Base-by-base conservation (phyloP, 768 basidiomycete species). In the Suillus clintonianus region DNA sequence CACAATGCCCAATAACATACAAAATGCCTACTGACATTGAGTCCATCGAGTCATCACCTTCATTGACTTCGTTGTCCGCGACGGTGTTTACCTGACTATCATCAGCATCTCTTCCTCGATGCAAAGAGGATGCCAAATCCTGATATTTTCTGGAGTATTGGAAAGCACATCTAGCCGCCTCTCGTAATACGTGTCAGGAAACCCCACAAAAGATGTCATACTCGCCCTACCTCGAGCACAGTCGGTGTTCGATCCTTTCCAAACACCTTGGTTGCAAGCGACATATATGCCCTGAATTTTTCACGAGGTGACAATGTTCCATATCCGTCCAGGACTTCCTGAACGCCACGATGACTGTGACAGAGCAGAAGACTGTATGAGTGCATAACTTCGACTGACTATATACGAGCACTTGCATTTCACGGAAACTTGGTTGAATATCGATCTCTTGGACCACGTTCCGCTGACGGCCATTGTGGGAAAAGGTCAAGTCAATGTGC, bases 221-320 rank as follows among this genome's bases (percentile, higher is more conserved):
- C 10, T 57, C 24, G 17, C 56, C 47, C 17, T 41, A 57, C 56
- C 56, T 57, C 24, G 10, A 19, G 17, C 27, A 57, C 8, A 27
- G 56, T 57, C 0, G 34, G 56, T 4, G 39, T 24, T 27, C 56
- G 56, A 30, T 57, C 27, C 9, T 27, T 27, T 17, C 56, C 56
- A 27, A 57, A 41, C 11, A 41, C 37, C 10, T 41, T 57, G 56
- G 34, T 19, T 8, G 56, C 56, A 39, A 57, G 39, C 22, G 56
- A 57, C 56, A 57, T 57, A 13, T 57, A 57, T 30, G 56, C 56
- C 7, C 56, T 37, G 27, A 41, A 57, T 24, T 41, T 57, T 27
- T 11, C 22, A 5, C 24, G 56, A 27, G 37, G 24, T 3, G 56
- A 27, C 19, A 57, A 13, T 22, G 27, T 13, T 7, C 56, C 56